Conservation (phyloP, 148 eudicot genomes). For the Vaccinium corymbosum region DNA sequence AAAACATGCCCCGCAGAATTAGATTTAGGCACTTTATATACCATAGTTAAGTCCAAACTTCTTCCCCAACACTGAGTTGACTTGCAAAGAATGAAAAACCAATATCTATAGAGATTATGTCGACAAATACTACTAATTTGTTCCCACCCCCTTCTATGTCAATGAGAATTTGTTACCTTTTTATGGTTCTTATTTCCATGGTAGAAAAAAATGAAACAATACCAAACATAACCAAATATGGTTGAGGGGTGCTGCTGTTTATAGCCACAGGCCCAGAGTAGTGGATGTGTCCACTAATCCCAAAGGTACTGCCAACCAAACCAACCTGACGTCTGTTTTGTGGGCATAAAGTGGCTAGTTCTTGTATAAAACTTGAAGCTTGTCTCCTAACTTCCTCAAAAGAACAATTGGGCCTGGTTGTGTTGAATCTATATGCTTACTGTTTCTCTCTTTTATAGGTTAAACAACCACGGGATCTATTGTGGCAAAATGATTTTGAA, state of each 20-base stretch:
- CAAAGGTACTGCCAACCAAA: background rate
- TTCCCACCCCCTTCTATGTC: background rate
- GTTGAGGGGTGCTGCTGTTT: background rate
- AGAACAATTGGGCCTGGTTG: background rate
- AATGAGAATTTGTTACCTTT: background rate
- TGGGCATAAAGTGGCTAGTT: conserved; percentile 12
- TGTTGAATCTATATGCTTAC: background rate
- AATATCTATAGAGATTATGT: background rate
- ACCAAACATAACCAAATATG: background rate
- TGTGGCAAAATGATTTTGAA: conserved; percentile 12
- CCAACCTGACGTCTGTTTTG: background rate
- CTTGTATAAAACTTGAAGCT: conserved; percentile 11
- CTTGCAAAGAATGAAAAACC: conserved; percentile 8
- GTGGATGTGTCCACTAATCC: background rate
- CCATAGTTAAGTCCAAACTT: conserved; percentile 15
- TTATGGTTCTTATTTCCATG: background rate
- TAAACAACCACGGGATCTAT: background rate
- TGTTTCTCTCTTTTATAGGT: background rate
- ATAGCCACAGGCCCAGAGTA: background rate
- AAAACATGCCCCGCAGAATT: background rate
- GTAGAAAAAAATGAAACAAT: background rate
- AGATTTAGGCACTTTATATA: conserved; percentile 7
- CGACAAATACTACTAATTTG: background rate
- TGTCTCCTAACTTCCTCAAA: conserved; percentile 17
- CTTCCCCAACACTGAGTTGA: conserved; percentile 9